phyloP scores from a whole-genome alignment of 169 alveolate genomes.

The Babesia sp. region DNA sequence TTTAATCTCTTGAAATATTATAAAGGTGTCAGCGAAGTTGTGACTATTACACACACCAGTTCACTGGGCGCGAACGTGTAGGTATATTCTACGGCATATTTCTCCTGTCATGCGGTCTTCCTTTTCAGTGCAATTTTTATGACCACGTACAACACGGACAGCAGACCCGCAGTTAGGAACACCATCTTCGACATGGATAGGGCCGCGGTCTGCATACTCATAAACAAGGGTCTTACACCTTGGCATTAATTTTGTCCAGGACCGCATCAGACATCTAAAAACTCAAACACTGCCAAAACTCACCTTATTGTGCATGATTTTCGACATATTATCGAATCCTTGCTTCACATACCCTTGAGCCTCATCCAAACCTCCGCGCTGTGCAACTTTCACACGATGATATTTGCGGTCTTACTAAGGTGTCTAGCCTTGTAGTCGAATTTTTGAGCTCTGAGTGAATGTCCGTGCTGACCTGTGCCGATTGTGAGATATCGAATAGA shows the following conservation, averaged over 20 bases:
- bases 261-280: background rate
- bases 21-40: too few relatives aligned
- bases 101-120: conserved; percentile 1
- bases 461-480: conserved; percentile 57
- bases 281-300: background rate
- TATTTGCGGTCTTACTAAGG: conserved; percentile 26
- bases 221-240: background rate
- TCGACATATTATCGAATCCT: conserved; percentile 52
- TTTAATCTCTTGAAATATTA: too few relatives aligned
- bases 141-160: conserved; percentile 14
- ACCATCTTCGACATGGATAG: conserved; percentile 22
- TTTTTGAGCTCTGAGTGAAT: conserved; percentile 50
- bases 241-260: background rate
- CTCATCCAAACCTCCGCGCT: conserved; percentile 60
- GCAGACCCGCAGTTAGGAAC: conserved; percentile 6
- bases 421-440: conserved; percentile 32
- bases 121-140: conserved; percentile 13
- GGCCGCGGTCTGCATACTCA: conserved; percentile 7
- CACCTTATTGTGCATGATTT: conserved; percentile 38
- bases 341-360: conserved; percentile 47
- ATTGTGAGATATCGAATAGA: background rate
- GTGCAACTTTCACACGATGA: background rate
- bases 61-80: too few relatives aligned
- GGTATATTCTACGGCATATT: too few relatives aligned
- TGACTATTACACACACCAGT: conserved; percentile 8